phyloP scores from a whole-genome alignment of 129 eudicot species.

The Saposhnikovia divaricata region DNA sequence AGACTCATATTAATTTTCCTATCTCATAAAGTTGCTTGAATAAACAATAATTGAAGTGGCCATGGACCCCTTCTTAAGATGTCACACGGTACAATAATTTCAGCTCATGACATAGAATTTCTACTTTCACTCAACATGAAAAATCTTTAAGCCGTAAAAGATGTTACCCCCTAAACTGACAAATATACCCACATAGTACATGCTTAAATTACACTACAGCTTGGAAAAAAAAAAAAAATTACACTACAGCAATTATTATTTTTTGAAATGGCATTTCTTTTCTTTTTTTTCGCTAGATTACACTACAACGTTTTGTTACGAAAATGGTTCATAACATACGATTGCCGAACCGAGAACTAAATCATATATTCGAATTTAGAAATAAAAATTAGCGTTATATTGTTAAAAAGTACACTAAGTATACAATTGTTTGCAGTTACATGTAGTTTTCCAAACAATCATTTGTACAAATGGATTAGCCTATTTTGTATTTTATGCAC shows the following conservation, averaged over 20 bases:
- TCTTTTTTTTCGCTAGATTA: too few relatives aligned
- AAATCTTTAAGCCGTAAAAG: background rate
- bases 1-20: too few relatives aligned
- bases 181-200: background rate
- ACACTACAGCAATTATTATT: too few relatives aligned
- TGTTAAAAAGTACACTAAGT: background rate
- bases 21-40: too few relatives aligned
- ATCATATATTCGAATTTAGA: too few relatives aligned
- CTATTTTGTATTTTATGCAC: background rate
- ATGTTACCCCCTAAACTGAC: background rate
- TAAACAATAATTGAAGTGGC: background rate
- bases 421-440: background rate
- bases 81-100: background rate
- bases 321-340: too few relatives aligned
- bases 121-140: background rate
- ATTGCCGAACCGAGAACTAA: too few relatives aligned
- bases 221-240: too few relatives aligned
- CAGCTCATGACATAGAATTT: background rate
- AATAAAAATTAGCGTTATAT: too few relatives aligned
- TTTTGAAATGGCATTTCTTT: too few relatives aligned
- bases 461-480: slow-evolving; percentile 24
- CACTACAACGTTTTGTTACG: too few relatives aligned
- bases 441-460: background rate
- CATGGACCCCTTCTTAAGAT: background rate
- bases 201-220: background rate